Conservation (phyloP, 148 eudicot genomes). For the Nyssa sinensis region DNA sequence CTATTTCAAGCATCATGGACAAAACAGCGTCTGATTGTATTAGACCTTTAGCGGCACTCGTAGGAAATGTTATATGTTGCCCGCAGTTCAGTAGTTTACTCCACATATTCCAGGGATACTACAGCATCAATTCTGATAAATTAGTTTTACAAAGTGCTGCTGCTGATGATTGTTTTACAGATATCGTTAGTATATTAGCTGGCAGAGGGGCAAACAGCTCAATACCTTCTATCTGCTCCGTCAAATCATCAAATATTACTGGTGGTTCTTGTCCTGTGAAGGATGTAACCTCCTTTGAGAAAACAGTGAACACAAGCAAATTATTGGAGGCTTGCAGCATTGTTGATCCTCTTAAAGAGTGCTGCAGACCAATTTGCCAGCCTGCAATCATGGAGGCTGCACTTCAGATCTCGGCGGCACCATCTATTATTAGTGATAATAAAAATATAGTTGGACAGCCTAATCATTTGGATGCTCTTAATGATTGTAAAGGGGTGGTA, state of each 20-base stretch:
- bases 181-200: slow-evolving; percentile 70
- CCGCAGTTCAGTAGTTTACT: slow-evolving; percentile 85
- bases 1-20: slow-evolving; percentile 69
- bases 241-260: slow-evolving; percentile 75
- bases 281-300: slow-evolving; percentile 67
- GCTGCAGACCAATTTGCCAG: slow-evolving; percentile 87
- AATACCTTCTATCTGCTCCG: slow-evolving; percentile 63
- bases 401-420: slow-evolving; percentile 50
- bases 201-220: slow-evolving; percentile 89
- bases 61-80: slow-evolving; percentile 90
- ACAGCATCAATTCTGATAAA: slow-evolving; percentile 54
- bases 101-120: slow-evolving; percentile 80
- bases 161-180: slow-evolving; percentile 83
- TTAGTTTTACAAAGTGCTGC: slow-evolving; percentile 54
- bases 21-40: slow-evolving; percentile 88
- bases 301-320: slow-evolving; percentile 69
- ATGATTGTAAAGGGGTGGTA: slow-evolving; percentile 89
- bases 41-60: slow-evolving; percentile 58
- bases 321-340: slow-evolving; percentile 83
- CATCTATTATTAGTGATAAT: slow-evolving; percentile 23
- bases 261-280: slow-evolving; percentile 90
- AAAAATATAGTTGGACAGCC: slow-evolving; percentile 42
- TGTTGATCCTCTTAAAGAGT: slow-evolving; percentile 86
- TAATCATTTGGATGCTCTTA: slow-evolving; percentile 43
- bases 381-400: slow-evolving; percentile 85